phyloP scores from a whole-genome alignment of 768 basidiomycete species.

The Crepidotus variabilis region DNA sequence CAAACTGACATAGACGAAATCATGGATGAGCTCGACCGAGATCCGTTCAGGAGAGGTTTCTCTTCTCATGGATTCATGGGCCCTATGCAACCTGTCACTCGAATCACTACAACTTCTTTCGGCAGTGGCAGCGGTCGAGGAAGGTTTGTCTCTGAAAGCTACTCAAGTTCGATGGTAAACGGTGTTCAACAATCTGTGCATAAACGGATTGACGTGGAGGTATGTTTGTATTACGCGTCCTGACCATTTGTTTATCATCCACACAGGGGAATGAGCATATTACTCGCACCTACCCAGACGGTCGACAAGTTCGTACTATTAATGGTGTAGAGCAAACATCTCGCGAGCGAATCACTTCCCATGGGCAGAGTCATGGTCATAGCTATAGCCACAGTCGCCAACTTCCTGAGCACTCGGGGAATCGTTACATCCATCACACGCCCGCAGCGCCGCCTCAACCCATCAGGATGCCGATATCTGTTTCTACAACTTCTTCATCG shows the following conservation, averaged over 20 bases:
- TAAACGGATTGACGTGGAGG: constrained; percentile 52
- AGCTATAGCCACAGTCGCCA: background rate
- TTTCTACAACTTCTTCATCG: background rate
- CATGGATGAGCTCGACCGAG: constrained; percentile 28
- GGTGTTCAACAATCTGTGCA: constrained; percentile 63
- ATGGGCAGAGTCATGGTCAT: background rate
- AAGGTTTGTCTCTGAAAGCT: constrained; percentile 53
- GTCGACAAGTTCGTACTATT: constrained; percentile 59
- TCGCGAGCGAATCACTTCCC: constrained; percentile 7
- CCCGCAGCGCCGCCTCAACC: background rate
- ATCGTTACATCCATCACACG: background rate
- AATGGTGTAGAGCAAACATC: constrained; percentile 58
- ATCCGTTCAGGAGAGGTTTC: constrained; percentile 26
- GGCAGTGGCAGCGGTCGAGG: constrained; percentile 19
- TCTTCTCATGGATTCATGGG: constrained; percentile 15
- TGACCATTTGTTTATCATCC: constrained; percentile 7
- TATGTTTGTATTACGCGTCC: constrained; percentile 27
- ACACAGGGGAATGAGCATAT: constrained; percentile 73
- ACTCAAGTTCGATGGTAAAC: constrained; percentile 54
- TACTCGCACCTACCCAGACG: constrained; percentile 62
- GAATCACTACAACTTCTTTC: constrained; percentile 25
- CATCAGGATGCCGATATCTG: background rate
- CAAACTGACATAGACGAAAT: constrained; percentile 28
- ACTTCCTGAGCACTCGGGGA: background rate
- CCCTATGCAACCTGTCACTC: constrained; percentile 20